phyloP scores from a whole-genome alignment of 768 basidiomycete genomes.

The Lentinula edodes region DNA sequence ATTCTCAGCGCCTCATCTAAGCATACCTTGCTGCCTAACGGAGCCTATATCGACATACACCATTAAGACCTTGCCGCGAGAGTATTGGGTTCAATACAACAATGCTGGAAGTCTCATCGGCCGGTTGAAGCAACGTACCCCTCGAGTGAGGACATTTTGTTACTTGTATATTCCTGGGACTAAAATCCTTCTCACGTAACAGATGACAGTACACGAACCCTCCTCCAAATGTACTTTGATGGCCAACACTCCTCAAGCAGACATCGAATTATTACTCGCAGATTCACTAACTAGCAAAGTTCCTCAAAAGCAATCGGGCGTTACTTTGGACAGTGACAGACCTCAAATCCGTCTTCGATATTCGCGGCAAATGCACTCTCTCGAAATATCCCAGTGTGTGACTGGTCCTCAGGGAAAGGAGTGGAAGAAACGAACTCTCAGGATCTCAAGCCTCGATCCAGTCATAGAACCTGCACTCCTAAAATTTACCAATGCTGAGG shows the following conservation, averaged over 20 bases:
- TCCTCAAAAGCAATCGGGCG: background rate
- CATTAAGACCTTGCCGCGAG: constrained; percentile 30
- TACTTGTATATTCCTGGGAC: background rate
- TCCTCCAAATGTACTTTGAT: constrained; percentile 42
- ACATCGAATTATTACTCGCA: constrained; percentile 38
- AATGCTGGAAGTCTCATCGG: constrained; percentile 39
- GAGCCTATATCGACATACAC: constrained; percentile 33
- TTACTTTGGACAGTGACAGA: background rate
- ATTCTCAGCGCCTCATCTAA: constrained; percentile 44
- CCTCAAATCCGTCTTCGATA: constrained; percentile 31
- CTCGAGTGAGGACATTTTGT: constrained; percentile 30
- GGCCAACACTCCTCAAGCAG: constrained; percentile 43
- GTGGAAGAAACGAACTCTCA: constrained; percentile 31
- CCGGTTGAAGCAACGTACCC: constrained; percentile 47
- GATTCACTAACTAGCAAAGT: background rate
- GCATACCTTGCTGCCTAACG: constrained; percentile 41
- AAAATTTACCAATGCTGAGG: background rate
- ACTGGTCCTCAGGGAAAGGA: constrained; percentile 26
- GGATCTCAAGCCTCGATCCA: constrained; percentile 10
- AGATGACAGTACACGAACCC: constrained; percentile 38
- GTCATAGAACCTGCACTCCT: background rate
- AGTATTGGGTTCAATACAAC: constrained; percentile 40
- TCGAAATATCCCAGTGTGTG: constrained; percentile 31
- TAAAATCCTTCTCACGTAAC: background rate
- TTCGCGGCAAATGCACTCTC: constrained; percentile 22